Base-by-base conservation (phyloP, 225 moss, liverwort and hornwort genomes). In the Bryoerythrophyllum caledonicum region DNA sequence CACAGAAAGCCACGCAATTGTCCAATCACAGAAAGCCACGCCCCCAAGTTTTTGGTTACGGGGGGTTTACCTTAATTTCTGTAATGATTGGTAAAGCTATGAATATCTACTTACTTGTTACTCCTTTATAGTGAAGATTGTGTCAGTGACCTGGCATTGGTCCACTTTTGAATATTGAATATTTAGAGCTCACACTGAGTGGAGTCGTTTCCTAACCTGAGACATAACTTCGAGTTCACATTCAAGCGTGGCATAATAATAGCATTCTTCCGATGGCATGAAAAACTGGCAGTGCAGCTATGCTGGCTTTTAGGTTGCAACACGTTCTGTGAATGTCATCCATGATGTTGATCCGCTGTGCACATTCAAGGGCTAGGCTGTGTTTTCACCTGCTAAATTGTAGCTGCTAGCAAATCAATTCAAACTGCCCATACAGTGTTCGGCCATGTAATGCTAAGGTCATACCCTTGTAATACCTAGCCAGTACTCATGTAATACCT, bases 161-260 rank as follows among this genome's bases (percentile, higher is more conserved):
- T 34, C 48, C 23, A 21, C 5, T 2, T 9, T 48, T 23, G 34
- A 21, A 32, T 23, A 9, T 23, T 32, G 32, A 10, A 19, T 0
- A 26, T 63, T 26, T 37, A 19, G 23, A 7, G 52, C 2, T 63
- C 52, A 12, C 73, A 13, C 52, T 62, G 63, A 25, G 16, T 34
- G 10, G 37, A 63, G 63, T 52, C 23, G 62, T 62, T 62, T 49
- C 24, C 37, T 35, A 49, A 49, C 62, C 73, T 49, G 62, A 73
- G 62, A 34, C 62, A 60, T 46, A 14, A 46, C 46, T 32, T 60
- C 7, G 15, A 44, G 15, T 72, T 32, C 61, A 61, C 48, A 46
- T 72, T 7, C n/a, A n/a, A n/a, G 12, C 28, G 20, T 16, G 10
- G 25, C 19, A 20, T 8, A 38, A 53, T 35, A 53, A 14, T 20